Conservation (phyloP, 495 filamentous ascomycete species). For the Terfezia boudieri region DNA sequence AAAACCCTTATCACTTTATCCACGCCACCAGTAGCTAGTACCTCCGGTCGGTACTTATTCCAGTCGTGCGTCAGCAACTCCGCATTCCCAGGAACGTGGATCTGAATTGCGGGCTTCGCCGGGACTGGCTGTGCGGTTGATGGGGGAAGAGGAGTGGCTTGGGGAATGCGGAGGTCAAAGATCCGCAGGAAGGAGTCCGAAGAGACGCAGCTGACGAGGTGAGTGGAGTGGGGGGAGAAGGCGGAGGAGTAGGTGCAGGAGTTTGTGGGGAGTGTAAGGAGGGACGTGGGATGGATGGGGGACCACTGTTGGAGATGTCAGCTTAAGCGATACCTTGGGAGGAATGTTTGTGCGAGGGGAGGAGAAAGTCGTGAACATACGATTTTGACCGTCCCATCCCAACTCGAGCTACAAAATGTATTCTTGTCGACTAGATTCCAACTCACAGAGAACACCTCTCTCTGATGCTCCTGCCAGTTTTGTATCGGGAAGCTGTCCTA, state of each 20-base stretch:
- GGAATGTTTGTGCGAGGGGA: conserved; percentile 37
- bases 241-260: conserved; percentile 73
- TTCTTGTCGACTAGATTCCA: conserved; percentile 90
- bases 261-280: conserved; percentile 46
- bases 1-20: conserved; percentile 70
- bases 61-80: conserved; percentile 92
- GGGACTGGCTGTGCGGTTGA: too few relatives aligned
- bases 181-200: conserved; percentile 69
- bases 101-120: conserved; percentile 1
- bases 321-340: neutral
- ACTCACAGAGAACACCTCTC: conserved; percentile 71
- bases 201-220: conserved; percentile 57
- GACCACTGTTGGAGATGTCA: conserved; percentile 37
- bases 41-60: conserved; percentile 81
- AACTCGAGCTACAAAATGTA: conserved; percentile 66
- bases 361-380: conserved; percentile 74
- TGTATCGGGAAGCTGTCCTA: conserved; percentile 54
- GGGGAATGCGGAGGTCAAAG: conserved; percentile 72
- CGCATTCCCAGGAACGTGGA: conserved; percentile 22
- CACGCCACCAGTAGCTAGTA: conserved; percentile 77
- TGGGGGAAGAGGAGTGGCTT: conserved; percentile 45
- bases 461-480: conserved; percentile 74
- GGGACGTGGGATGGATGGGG: conserved; percentile 43
- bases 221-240: conserved; percentile 59
- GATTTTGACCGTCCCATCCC: conserved; percentile 78